A percentile compares a stretch with the other conserved stretches of the same genome.
Evolutionary conservation across 2,329 filamentous ascomycete species (phyloP).

Genomic region (Monosporascus ibericus): DNA sequence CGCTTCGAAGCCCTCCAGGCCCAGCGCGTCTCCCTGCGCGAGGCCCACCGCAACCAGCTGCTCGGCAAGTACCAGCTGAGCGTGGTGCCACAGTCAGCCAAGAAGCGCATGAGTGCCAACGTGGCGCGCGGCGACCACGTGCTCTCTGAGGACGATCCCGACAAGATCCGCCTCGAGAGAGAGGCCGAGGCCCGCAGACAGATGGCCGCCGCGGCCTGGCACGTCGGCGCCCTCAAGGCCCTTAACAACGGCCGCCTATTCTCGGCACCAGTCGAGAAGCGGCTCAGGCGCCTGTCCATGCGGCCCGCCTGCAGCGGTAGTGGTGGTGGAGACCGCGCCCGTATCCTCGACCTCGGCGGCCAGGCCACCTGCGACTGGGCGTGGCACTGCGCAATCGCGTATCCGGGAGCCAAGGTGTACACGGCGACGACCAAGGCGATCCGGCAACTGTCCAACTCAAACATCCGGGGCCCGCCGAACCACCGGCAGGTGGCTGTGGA

Average conservation of each 20-base stretch:
- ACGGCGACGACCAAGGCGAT: conserved; percentile 74
- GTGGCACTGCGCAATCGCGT: conserved; percentile 85
- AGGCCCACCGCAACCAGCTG: conserved; percentile 72
- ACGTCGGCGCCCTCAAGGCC: conserved; percentile 54
- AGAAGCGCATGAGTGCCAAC: conserved; percentile 65
- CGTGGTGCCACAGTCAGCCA: conserved; percentile 60
- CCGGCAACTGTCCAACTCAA: conserved; percentile 64
- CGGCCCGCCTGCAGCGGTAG: conserved; percentile 19
- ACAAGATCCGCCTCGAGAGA: conserved; percentile 62
- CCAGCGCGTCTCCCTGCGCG: conserved; percentile 66
- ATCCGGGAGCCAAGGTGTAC: conserved; percentile 79
- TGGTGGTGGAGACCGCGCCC: conserved; percentile 45
- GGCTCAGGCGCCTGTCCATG: conserved; percentile 46
- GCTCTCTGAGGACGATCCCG: conserved; percentile 52
- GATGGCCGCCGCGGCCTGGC: conserved; percentile 55
- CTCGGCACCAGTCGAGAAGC: conserved; percentile 57
- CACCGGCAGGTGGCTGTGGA: conserved; percentile 78
- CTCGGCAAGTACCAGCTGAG: conserved; percentile 79
- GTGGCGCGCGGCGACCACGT: conserved; percentile 67
- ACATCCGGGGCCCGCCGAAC: conserved; percentile 78
- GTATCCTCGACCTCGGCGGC: conserved; percentile 82
- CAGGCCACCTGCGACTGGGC: conserved; percentile 88
- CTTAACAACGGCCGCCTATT: conserved; percentile 61
- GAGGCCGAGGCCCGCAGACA: conserved; percentile 76
- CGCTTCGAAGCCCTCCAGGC: conserved; percentile 87